Evolutionary conservation across 352 stramenopile species (phyloP), one percentile per base, ranked within the genome.

Genomic region (Phytophthora pinifolia): DNA sequence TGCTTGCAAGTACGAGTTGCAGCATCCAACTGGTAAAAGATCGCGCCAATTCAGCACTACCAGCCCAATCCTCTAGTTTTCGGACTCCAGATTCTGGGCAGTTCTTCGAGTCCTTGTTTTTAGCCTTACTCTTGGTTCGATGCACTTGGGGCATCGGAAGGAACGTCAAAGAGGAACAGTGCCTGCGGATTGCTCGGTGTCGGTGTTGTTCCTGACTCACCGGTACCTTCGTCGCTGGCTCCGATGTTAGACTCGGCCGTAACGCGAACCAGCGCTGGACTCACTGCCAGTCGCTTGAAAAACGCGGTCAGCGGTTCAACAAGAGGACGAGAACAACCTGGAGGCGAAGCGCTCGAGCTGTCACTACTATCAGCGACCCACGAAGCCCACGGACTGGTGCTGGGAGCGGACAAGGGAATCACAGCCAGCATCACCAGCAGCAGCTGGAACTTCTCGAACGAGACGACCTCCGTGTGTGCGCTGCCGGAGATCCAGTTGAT

Each of bases 401-500:
- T 39, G 0, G 32, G 37, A n/a, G 54, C 22, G n/a, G 64, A 54
- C 20, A 77, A 35, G 18, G 59, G 60, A 4, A 74, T 36, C 9
- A 53, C 50, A 8, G 74, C 69, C 8, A 85, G 27, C 30, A 76
- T 65, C 14, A 65, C 62, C 9, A 85, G 50, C 2, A 82, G 20
- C 36, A 80, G 53, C 44, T 82, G 69, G 52, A 88, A 86, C 52
- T 88, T 88, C 46, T 88, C 74, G 20, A 84, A 86, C 18, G 77
- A 86, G 39, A 88, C 74, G 41, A 88, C 63, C 30, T 84, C 74
- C 0, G 77, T 86, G 53, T 86, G 76, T 1, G 77, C 67, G 45
- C 74, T 76, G 25, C 74, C 77, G n/a, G 65, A 79, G 39, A 86
- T 86, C 77, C 77, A 88, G 39, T 88, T 83, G 32, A 83, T 54